Conservation (phyloP, 2,329 filamentous ascomycete genomes). For the Fusarium xylarioides region DNA sequence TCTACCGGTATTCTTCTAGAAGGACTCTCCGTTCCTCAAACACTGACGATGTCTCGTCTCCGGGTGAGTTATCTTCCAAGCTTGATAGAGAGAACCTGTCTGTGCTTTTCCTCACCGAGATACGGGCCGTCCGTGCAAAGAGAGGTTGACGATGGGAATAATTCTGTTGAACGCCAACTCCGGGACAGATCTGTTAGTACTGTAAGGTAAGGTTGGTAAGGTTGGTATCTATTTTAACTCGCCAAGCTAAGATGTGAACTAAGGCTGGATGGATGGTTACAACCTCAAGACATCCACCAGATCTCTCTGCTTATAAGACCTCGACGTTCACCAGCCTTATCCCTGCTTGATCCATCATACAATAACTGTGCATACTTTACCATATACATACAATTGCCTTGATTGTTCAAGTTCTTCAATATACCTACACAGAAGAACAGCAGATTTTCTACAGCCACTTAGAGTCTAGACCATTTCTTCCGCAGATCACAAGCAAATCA, state of each 20-base stretch:
- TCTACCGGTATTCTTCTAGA: conserved; percentile 25
- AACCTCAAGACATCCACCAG: conserved; percentile 6
- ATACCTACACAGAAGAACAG: neutral
- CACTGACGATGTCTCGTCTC: neutral
- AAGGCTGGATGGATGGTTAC: conserved; percentile 22
- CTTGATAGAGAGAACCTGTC: neutral
- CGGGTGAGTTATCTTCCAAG: conserved; percentile 19
- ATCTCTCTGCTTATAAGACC: conserved; percentile 20
- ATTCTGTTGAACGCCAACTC: conserved; percentile 18
- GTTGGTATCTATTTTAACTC: conserved; percentile 33
- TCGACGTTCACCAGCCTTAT: neutral
- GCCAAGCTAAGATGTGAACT: conserved; percentile 9
- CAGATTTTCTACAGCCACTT: conserved; percentile 22
- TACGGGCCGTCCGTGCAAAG: conserved; percentile 16
- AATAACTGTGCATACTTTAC: neutral
- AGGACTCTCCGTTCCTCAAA: conserved; percentile 29
- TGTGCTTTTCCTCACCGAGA: neutral
- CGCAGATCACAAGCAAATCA: conserved; percentile 10
- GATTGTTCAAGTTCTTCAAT: neutral
- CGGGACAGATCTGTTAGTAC: conserved; percentile 5
- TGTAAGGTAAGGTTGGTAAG: neutral
- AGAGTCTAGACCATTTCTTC: conserved; percentile 30
- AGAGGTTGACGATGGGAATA: conserved; percentile 1
- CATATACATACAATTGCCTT: neutral
- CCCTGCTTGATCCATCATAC: conserved; percentile 1